Conservation (phyloP, 2,329 filamentous ascomycete genomes). For the Mariannaea sp. region DNA sequence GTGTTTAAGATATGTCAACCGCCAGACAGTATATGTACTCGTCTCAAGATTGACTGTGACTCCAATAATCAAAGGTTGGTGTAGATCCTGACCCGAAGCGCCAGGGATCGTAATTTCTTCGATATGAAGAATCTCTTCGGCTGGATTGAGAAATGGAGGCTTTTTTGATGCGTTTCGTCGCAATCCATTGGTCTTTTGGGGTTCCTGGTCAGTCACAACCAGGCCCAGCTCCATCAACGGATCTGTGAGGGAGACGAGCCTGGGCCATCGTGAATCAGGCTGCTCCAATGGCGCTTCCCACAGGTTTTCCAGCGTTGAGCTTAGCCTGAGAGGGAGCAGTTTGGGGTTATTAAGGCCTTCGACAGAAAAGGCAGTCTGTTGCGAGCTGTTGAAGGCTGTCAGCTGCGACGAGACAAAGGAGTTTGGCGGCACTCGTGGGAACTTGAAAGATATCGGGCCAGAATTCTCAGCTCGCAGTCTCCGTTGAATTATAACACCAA, state of each 20-base stretch:
- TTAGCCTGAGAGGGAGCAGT: slow-evolving; percentile 56
- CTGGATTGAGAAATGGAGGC: slow-evolving; percentile 67
- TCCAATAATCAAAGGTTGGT: slow-evolving; percentile 68
- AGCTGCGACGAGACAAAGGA: slow-evolving; percentile 78
- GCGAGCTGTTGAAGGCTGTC: slow-evolving; percentile 56
- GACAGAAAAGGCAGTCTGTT: slow-evolving; percentile 59
- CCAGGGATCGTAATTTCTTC: slow-evolving; percentile 68
- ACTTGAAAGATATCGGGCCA: slow-evolving; percentile 58
- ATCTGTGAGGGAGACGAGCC: slow-evolving; percentile 83
- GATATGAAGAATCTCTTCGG: slow-evolving; percentile 84
- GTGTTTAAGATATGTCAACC: slow-evolving; percentile 74
- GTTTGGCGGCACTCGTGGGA: slow-evolving; percentile 72
- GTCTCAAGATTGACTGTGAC: slow-evolving; percentile 81
- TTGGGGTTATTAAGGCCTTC: slow-evolving; percentile 62
- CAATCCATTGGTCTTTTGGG: slow-evolving; percentile 36
- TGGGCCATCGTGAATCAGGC: slow-evolving; percentile 67
- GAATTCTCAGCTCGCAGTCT: slow-evolving; percentile 63
- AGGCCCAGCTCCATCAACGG: slow-evolving; percentile 85
- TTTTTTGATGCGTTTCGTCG: slow-evolving; percentile 47
- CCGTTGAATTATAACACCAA: slow-evolving; percentile 84
- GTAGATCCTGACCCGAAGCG: slow-evolving; percentile 40
- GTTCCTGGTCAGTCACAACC: slow-evolving; percentile 67
- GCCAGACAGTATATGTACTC: slow-evolving; percentile 84
- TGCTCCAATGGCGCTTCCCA: slow-evolving; percentile 60
- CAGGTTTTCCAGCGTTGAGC: slow-evolving; percentile 60